These are phyloP conservation scores for Elsinoe arachidis DNA, from an alignment of 2,329 filamentous ascomycete species.

Conservation along the genomic window DNA sequence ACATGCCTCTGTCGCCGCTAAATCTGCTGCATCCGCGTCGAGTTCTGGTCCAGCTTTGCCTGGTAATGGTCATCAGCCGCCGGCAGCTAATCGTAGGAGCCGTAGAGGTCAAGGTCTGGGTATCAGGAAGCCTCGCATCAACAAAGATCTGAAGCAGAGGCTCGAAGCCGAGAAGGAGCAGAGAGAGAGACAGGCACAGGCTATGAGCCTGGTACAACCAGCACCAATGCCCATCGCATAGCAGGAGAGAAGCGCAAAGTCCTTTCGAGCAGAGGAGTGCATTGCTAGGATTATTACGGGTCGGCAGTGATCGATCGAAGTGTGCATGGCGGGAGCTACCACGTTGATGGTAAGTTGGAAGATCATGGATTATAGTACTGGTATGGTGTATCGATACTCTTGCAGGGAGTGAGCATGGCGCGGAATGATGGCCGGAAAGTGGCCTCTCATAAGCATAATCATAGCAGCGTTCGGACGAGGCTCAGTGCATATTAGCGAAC, in stretches of 20 bases:
- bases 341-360: too few species aligned
- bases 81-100: slow-evolving; percentile 37
- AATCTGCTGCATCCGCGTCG: slow-evolving; percentile 17
- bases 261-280: neutral
- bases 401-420: too few species aligned
- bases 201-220: neutral
- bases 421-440: too few species aligned
- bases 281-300: too few species aligned
- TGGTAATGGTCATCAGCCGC: slow-evolving; percentile 11
- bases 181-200: slow-evolving; percentile 48
- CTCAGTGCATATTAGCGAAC: too few species aligned
- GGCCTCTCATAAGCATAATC: too few species aligned
- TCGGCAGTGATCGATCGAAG: too few species aligned
- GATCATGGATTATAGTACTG: too few species aligned
- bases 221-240: neutral
- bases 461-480: too few species aligned
- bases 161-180: slow-evolving; percentile 76
- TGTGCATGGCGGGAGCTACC: too few species aligned
- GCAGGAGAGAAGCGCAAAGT: neutral
- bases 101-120: slow-evolving; percentile 69
- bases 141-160: slow-evolving; percentile 73
- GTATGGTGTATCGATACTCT: too few species aligned
- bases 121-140: slow-evolving; percentile 73
- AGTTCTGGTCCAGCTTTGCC: neutral
- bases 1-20: slow-evolving; percentile 22